These are phyloP conservation scores for Pachysandra terminalis DNA, from an alignment of 164 flowering plant genomes.

Conservation along the genomic window DNA sequence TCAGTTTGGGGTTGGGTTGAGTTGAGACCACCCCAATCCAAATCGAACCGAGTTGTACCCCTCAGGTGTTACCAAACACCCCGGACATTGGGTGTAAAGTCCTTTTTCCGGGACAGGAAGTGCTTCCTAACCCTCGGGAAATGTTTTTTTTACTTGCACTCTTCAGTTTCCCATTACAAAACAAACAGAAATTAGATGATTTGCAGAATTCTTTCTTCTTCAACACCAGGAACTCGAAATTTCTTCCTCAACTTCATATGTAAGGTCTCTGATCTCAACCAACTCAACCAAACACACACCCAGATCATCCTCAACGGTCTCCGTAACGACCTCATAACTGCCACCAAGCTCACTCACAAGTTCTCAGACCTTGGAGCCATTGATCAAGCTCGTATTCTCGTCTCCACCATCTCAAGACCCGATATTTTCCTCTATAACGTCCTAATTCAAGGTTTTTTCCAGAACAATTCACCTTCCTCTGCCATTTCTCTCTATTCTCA, in stretches of 20 bases:
- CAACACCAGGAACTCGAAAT: slow-evolving; percentile 20
- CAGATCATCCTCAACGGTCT: slow-evolving; percentile 56
- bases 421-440: slow-evolving; percentile 69
- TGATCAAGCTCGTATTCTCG: slow-evolving; percentile 35
- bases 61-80: no score
- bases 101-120: no score
- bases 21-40: no score
- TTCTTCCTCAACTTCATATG: slow-evolving; percentile 41
- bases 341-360: slow-evolving; percentile 70
- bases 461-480: slow-evolving; percentile 29
- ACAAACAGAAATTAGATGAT: slow-evolving; percentile 22
- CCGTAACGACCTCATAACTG: slow-evolving; percentile 38
- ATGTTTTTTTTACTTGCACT: no score
- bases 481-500: slow-evolving; percentile 46
- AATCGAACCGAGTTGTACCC: no score
- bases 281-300: slow-evolving; percentile 66
- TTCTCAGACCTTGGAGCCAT: slow-evolving; percentile 45
- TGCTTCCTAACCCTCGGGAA: no score
- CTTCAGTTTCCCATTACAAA: no score
- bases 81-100: no score
- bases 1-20: no score
- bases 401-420: slow-evolving; percentile 32
- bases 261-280: slow-evolving; percentile 37
- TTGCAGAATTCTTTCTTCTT: slow-evolving; percentile 21
- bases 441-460: slow-evolving; percentile 54